Base-by-base conservation (phyloP, 1,139 yeast genomes). In the Suhomyces panamericanus region DNA sequence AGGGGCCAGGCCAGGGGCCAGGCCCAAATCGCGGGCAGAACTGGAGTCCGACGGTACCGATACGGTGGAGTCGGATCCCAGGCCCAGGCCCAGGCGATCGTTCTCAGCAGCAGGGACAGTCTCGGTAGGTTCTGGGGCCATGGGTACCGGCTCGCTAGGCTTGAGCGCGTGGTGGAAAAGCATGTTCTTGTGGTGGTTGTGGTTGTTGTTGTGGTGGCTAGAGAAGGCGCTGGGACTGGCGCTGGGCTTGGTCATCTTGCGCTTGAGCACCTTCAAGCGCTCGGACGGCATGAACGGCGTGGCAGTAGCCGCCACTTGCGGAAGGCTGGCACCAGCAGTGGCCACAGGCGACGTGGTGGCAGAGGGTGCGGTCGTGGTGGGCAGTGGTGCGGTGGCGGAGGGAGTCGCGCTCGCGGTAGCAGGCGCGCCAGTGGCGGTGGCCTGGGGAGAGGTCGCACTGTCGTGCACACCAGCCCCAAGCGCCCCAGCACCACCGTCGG, bases 211-310 rank as follows among this genome's bases (percentile, higher is more conserved):
- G 42, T 45, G n/a, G 39, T 41, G n/a, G 47, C 33, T 13, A 46
- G 44, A 3, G 41, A 8, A 2, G 2, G 24, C 24, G 24, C 8
- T 8, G 8, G 24, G 24, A 7, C 11, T 10, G 11, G 41, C 17
- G 2, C 15, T 22, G 17, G 32, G n/a, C 41, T 49, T 43, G 37
- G 46, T 51, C 31, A 49, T 43, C 39, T 57, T 59, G 41, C 59
- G 51, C 43, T 57, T 63, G 53, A 64, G 46, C 4, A 61, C 64
- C 44, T 64, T 62, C 30, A 64, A 44, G 20, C 69, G 48, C 47
- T 65, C 69, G 37, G 43, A 55, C 4, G 69, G 70, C 32, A 64
- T 35, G 42, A 65, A 64, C 10, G 48, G 42, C n/a, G 44, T 33
- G 24, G 41, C 42, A 29, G 30, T 17, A 12, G 35, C 5, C 30